phyloP scores from a whole-genome alignment of 805 yeast species.

The Zygotorulaspora sp. region DNA sequence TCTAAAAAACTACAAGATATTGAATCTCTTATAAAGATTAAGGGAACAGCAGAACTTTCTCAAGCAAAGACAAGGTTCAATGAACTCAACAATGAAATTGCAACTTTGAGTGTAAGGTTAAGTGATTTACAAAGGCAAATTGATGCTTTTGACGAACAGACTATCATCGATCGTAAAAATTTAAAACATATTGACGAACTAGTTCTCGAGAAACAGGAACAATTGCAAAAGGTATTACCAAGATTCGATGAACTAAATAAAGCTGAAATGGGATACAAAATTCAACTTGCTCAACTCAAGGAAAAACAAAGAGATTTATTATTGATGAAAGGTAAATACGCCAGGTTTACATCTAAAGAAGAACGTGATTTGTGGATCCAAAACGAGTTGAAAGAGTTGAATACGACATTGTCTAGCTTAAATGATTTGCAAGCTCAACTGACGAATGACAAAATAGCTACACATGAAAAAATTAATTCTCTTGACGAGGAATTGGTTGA shows the following conservation, averaged over 20 bases:
- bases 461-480: constrained; percentile 19
- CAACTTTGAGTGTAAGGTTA: constrained; percentile 47
- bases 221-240: constrained; percentile 40
- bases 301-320: constrained; percentile 56
- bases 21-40: constrained; percentile 46
- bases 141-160: constrained; percentile 32
- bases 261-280: constrained; percentile 41
- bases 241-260: constrained; percentile 37
- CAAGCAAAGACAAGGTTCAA: constrained; percentile 48
- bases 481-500: constrained; percentile 33
- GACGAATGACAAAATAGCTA: constrained; percentile 10
- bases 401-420: constrained; percentile 27
- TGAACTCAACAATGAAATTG: constrained; percentile 46
- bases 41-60: constrained; percentile 48
- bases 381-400: constrained; percentile 42
- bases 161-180: constrained; percentile 26
- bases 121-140: constrained; percentile 41
- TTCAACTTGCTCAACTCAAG: constrained; percentile 39
- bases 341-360: constrained; percentile 48
- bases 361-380: constrained; percentile 69
- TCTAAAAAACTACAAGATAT: constrained; percentile 44
- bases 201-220: constrained; percentile 38
- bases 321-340: constrained; percentile 65
- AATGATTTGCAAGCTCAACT: constrained; percentile 25
- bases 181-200: constrained; percentile 25